Base-by-base conservation (phyloP, 202 grass and related monocot species). In the Eragrostis tef region DNA sequence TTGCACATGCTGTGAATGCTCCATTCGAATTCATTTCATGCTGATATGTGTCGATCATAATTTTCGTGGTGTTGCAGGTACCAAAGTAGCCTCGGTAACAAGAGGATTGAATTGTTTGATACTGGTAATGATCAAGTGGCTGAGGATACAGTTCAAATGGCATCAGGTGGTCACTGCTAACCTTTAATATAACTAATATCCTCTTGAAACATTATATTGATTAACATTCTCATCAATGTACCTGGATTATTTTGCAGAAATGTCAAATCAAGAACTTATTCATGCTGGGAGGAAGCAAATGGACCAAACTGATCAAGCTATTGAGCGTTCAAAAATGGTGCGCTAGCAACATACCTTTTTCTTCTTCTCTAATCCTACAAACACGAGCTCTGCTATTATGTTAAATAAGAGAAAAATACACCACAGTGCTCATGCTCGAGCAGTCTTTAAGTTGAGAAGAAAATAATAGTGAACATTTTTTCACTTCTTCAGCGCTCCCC, bases 71-170 rank as follows among this genome's bases (percentile, higher is more conserved):
- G 2, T 88, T 62, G n/a, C 73, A 99, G 96, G 78, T 99, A 99
- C 84, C 92, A 99, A 85, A 96, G 89, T 70, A 96, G 83, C 78
- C 90, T 99, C 1, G 93, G 93, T 85, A 96, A 96, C 73, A 99
- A 96, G 87, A 93, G 92, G 90, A 88, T 99, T 52, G 96, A 99
- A 60, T 75, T 99, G 29, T 99, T 99, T 5, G 96, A 99, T 79
- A 80, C 89, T 19, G 96, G 85, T 47, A 93, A 87, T 15, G 93
- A 96, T 43, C 93, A 90, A 56, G 48, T 80, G 29, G 57, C 89
- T 27, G 90, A 92, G 73, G 90, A 93, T 42, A 84, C 89, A 22
- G 89, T 78, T 74, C 89, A 96, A 86, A 87, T 99, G 74, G 96
- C 96, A 75, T 95, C 96, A 91, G 96, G 96, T 99, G 61, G 51